A percentile compares a stretch with the other conserved stretches of the same genome.
Conservation (phyloP, 2,329 filamentous ascomycete species). For the Rutstroemia sp. region DNA sequence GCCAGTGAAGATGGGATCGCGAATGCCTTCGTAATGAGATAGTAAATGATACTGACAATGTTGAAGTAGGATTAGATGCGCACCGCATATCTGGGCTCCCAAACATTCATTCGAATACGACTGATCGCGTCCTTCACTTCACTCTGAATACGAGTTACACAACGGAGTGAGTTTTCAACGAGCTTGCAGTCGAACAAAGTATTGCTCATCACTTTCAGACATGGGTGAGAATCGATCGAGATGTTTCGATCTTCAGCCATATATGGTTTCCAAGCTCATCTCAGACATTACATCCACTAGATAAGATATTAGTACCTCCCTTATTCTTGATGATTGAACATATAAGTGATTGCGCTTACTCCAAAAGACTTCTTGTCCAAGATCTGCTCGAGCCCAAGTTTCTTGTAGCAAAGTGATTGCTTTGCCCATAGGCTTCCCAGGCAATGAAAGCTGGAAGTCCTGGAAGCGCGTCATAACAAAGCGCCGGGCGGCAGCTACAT, state of each 20-base stretch:
- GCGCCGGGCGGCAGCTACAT: conserved; percentile 21
- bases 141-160: too few relatives aligned
- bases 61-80: too few relatives aligned
- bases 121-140: too few relatives aligned
- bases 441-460: conserved; percentile 22
- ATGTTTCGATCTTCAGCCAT: neutral
- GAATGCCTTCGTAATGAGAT: too few relatives aligned
- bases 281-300: conserved; percentile 6
- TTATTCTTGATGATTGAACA: neutral
- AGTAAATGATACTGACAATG: too few relatives aligned
- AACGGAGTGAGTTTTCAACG: too few relatives aligned
- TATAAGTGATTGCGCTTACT: conserved; percentile 1
- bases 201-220: too few relatives aligned
- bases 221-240: too few relatives aligned
- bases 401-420: conserved; percentile 22
- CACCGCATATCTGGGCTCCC: too few relatives aligned
- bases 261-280: conserved; percentile 3
- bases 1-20: too few relatives aligned
- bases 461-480: conserved; percentile 23
- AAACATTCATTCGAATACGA: too few relatives aligned
- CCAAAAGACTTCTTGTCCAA: conserved; percentile 22
- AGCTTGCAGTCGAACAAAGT: too few relatives aligned
- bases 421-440: conserved; percentile 23
- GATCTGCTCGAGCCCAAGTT: conserved; percentile 22
- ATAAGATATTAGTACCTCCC: neutral